Conservation (phyloP, 139 green algal species). For the Deuterostichococcus epilithicus region DNA sequence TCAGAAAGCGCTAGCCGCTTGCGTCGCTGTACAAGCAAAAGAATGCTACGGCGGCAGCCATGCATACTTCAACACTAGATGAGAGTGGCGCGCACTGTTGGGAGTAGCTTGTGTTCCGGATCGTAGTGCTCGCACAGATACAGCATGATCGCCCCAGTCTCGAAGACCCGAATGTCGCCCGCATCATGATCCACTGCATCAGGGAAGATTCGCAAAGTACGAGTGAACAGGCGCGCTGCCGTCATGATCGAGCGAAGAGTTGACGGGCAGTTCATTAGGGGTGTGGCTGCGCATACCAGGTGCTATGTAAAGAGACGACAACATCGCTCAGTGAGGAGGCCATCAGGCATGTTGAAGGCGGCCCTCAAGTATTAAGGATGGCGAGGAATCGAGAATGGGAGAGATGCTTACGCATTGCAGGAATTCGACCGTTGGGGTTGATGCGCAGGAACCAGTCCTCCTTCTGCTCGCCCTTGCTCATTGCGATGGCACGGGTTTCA, state of each 20-base stretch:
- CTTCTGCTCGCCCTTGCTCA: slow-evolving; percentile 43
- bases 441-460: slow-evolving; percentile 40
- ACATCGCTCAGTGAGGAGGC: too few species aligned
- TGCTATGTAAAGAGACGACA: too few species aligned
- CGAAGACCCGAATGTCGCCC: slow-evolving; percentile 29
- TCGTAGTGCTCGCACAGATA: slow-evolving; percentile 12
- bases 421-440: slow-evolving; percentile 47
- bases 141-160: slow-evolving; percentile 28
- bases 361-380: too few species aligned
- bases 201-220: too few species aligned
- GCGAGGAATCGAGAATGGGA: too few species aligned
- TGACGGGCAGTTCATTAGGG: too few species aligned
- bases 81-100: not conserved
- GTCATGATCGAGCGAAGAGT: too few species aligned
- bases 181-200: slow-evolving; percentile 31
- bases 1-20: too few species aligned
- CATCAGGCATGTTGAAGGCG: too few species aligned
- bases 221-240: too few species aligned
- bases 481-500: slow-evolving; percentile 19
- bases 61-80: not conserved
- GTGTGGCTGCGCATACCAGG: too few species aligned
- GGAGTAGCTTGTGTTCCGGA: slow-evolving; percentile 8
- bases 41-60: not conserved
- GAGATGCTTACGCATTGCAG: slow-evolving; percentile 33
- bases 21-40: too few species aligned